Evolutionary conservation across 768 basidiomycete genomes (phyloP).

Genomic region (Rhodotorula diobovata): DNA sequence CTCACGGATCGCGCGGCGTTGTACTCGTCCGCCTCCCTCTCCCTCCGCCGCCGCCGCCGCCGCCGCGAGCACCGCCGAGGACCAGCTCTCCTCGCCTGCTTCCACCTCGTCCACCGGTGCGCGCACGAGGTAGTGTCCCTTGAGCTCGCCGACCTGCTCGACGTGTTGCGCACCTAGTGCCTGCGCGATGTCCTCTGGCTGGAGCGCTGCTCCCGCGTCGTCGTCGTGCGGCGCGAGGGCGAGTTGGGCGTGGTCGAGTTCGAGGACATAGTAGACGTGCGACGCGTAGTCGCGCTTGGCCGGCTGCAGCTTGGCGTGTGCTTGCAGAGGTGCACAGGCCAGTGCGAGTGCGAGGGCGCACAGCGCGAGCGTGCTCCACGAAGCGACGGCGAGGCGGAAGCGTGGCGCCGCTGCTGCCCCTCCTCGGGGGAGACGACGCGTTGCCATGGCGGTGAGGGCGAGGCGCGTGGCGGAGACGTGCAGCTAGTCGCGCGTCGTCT

Average conservation of each 20-base stretch:
- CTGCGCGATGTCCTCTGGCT: slow-evolving; percentile 59
- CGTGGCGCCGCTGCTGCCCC: neutral
- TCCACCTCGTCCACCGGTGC: slow-evolving; percentile 42
- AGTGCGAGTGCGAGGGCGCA: neutral
- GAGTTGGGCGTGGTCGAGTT: slow-evolving; percentile 40
- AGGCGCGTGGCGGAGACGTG: no score
- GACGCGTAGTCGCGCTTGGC: slow-evolving; percentile 49
- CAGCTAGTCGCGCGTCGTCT: no score
- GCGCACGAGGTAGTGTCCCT: slow-evolving; percentile 77
- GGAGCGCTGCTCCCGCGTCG: slow-evolving; percentile 17
- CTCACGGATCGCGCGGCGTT: slow-evolving; percentile 1
- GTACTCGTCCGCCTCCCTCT: neutral
- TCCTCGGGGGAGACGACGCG: no score
- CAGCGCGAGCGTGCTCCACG: neutral
- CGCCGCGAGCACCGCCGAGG: no score
- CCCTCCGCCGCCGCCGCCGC: neutral
- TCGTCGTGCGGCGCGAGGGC: slow-evolving; percentile 60
- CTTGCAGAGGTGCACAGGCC: neutral
- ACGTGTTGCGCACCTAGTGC: slow-evolving; percentile 75
- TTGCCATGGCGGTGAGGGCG: neutral
- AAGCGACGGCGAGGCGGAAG: neutral
- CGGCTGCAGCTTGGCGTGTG: slow-evolving; percentile 18
- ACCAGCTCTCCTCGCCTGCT: slow-evolving; percentile 43
- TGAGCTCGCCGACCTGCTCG: slow-evolving; percentile 77
- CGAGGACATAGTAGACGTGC: slow-evolving; percentile 67